These are phyloP conservation scores for Cytospora paraplurivora DNA, from an alignment of 2,329 filamentous ascomycete species.

Conservation along the genomic window DNA sequence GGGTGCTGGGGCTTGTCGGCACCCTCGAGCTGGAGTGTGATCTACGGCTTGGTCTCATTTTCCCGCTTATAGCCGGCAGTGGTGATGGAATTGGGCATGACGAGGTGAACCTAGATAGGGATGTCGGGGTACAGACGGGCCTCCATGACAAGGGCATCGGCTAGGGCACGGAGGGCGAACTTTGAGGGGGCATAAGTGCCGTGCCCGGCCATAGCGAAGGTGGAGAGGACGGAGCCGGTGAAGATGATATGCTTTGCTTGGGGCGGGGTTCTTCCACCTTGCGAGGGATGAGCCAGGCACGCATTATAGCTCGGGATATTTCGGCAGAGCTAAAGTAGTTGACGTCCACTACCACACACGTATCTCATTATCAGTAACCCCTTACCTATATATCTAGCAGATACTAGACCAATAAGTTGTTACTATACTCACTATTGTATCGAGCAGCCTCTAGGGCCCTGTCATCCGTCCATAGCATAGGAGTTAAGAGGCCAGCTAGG, in stretches of 20 bases:
- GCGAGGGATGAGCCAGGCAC: too few species aligned
- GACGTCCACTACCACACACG: constrained; percentile 34
- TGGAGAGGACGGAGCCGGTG: constrained; percentile 63
- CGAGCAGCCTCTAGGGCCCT: constrained; percentile 32
- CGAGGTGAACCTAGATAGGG: constrained; percentile 58
- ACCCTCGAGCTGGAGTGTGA: constrained; percentile 43
- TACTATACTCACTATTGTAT: too few species aligned
- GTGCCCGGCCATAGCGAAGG: constrained; percentile 66
- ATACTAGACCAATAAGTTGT: too few species aligned
- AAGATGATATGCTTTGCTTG: constrained; percentile 64
- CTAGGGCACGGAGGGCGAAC: constrained; percentile 65
- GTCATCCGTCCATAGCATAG: constrained; percentile 42
- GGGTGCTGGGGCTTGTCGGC: constrained; percentile 46
- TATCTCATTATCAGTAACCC: constrained; percentile 45
- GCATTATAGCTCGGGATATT: constrained; percentile 42
- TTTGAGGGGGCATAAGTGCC: constrained; percentile 67
- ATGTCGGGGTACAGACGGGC: constrained; percentile 40
- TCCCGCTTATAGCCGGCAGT: constrained; percentile 54
- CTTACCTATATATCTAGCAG: constrained; percentile 41
- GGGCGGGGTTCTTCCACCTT: not conserved
- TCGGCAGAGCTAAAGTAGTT: constrained; percentile 30
- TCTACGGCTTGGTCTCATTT: constrained; percentile 41
- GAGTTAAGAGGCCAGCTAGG: constrained; percentile 64
- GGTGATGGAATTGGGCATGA: constrained; percentile 67
- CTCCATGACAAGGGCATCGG: constrained; percentile 67